phyloP scores from a whole-genome alignment of 2,329 filamentous ascomycete genomes.

The Dactylellina cionopaga region DNA sequence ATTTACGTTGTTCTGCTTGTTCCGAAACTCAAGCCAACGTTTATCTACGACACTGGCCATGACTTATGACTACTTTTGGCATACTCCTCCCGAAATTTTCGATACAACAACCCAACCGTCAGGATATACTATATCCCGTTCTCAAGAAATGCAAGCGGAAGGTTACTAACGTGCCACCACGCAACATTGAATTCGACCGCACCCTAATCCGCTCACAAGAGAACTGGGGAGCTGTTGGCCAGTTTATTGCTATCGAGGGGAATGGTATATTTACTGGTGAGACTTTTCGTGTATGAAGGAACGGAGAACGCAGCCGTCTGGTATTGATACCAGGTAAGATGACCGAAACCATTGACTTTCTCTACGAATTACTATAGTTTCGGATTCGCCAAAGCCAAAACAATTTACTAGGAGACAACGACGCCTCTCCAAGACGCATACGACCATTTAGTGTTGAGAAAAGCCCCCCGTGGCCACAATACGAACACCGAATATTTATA shows the following conservation, averaged over 20 bases:
- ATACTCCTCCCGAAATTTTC: slow-evolving; percentile 34
- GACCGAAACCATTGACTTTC: slow-evolving; percentile 27
- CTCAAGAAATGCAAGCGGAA: slow-evolving; percentile 28
- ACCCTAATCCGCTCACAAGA: slow-evolving; percentile 37
- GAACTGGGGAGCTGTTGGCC: slow-evolving; percentile 32
- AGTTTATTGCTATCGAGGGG: slow-evolving; percentile 39
- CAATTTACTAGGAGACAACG: slow-evolving; percentile 28
- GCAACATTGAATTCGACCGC: slow-evolving; percentile 38
- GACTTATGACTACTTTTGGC: slow-evolving; percentile 32
- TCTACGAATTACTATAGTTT: slow-evolving; percentile 36
- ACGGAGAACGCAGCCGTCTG: neutral
- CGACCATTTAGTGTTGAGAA: slow-evolving; percentile 43
- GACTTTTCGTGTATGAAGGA: neutral
- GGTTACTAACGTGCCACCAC: slow-evolving; percentile 26
- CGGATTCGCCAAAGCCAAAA: slow-evolving; percentile 31
- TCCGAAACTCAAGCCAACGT: slow-evolving; percentile 23
- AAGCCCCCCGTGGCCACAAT: slow-evolving; percentile 27
- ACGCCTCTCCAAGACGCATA: slow-evolving; percentile 24
- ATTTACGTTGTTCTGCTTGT: slow-evolving; percentile 25
- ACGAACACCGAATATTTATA: slow-evolving; percentile 30
- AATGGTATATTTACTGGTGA: slow-evolving; percentile 40
- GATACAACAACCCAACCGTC: slow-evolving; percentile 35
- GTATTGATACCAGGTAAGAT: slow-evolving; percentile 5
- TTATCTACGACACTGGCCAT: slow-evolving; percentile 36
- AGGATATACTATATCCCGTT: slow-evolving; percentile 23